phyloP scores from a whole-genome alignment of 768 basidiomycete species.

The Xerocomellus intermedius region DNA sequence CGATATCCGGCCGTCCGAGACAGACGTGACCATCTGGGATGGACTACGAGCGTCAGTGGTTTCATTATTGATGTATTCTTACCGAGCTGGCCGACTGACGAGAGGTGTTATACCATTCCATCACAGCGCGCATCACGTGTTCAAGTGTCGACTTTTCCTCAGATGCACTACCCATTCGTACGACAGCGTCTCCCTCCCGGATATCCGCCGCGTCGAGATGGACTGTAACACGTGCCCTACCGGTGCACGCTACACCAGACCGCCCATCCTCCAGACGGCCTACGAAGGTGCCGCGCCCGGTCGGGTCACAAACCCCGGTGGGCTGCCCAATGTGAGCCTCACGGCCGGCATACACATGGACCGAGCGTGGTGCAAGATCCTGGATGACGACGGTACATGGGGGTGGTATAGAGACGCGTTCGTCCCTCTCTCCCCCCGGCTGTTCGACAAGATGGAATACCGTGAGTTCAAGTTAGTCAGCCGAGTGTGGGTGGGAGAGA shows the following conservation, averaged over 20 bases:
- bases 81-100: neutral
- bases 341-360: constrained; percentile 24
- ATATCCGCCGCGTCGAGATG: constrained; percentile 19
- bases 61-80: neutral
- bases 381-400: constrained; percentile 18
- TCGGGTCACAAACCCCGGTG: neutral
- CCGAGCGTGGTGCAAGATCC: constrained; percentile 15
- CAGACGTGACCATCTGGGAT: constrained; percentile 29
- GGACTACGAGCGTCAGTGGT: constrained; percentile 18
- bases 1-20: constrained; percentile 8
- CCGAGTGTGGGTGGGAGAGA: constrained; percentile 36
- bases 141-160: constrained; percentile 26
- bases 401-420: constrained; percentile 41
- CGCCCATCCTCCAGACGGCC: constrained; percentile 7
- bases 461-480: constrained; percentile 41
- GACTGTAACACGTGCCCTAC: constrained; percentile 16
- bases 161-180: constrained; percentile 16
- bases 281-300: constrained; percentile 16
- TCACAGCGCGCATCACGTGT: constrained; percentile 17
- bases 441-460: constrained; percentile 49
- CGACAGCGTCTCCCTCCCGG: constrained; percentile 5
- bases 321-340: neutral
- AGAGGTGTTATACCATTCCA: neutral
- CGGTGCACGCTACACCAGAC: constrained; percentile 1
- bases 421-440: constrained; percentile 46